Conservation (phyloP, 2,329 filamentous ascomycete genomes). For the Macroventuria anomochaeta region DNA sequence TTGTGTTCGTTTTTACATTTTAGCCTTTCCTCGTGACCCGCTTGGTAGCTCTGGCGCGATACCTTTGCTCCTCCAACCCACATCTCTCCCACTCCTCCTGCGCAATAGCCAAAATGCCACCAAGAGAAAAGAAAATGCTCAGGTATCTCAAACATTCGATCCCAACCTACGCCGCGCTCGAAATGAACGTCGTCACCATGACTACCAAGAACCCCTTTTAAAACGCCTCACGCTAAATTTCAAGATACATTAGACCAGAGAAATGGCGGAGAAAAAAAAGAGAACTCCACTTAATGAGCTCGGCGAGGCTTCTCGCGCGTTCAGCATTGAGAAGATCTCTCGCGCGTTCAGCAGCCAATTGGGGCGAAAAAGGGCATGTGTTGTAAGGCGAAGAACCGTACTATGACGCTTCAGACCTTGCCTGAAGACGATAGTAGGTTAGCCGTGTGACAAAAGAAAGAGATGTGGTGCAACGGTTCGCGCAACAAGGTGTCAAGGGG, state of each 20-base stretch:
- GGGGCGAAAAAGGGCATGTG: not conserved
- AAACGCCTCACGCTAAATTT: constrained; percentile 34
- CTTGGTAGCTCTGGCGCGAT: too few relatives aligned
- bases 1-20: too few relatives aligned
- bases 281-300: constrained; percentile 10
- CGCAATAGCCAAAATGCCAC: not conserved
- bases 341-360: not conserved
- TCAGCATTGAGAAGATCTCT: not conserved
- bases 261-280: constrained; percentile 6
- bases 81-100: too few relatives aligned
- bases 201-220: too few relatives aligned
- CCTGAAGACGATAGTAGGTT: constrained; percentile 30
- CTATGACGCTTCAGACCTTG: constrained; percentile 42
- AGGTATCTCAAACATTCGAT: constrained; percentile 29
- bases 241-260: constrained; percentile 19
- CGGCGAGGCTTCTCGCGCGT: not conserved
- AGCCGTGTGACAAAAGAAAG: constrained; percentile 30
- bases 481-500: constrained; percentile 32
- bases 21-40: too few relatives aligned
- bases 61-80: too few relatives aligned
- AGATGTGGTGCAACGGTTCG: constrained; percentile 12
- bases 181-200: not conserved
- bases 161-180: constrained; percentile 2
- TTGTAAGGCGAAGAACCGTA: too few relatives aligned
- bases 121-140: constrained; percentile 16